Base-by-base conservation (phyloP, 2,329 filamentous ascomycete genomes). In the Alternaria viburni region DNA sequence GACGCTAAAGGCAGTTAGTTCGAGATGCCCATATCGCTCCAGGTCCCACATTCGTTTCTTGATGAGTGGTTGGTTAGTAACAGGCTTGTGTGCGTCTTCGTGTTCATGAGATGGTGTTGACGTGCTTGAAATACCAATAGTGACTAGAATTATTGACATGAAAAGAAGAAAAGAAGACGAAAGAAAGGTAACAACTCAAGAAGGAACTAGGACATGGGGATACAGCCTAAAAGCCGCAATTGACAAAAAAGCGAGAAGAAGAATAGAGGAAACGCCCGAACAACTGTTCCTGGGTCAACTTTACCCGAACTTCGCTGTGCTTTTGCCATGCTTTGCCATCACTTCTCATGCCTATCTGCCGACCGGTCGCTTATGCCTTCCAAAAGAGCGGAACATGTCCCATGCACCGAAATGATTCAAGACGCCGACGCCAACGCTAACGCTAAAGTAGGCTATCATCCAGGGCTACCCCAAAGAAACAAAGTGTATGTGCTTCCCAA, bases 351-450 rank as follows among this genome's bases (percentile, higher is more conserved):
- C 52, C 25, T 32, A 45, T 21, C 36, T 52, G 19, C 13, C 23
- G 19, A 50, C 58, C 58, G 30, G 28, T 30, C 44, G 52, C 44
- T 15, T 57, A 12, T 23, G 36, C 57, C 51, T 60, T 41, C 52
- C 44, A 57, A 32, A 50, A 30, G 36, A 44, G 47, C 25, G 41
- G 10, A 55, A 50, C 30, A 44, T 50, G 32, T 61, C 32, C 52
- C 45, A 47, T 43, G 36, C 32, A 36, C 32, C 19, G 26, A 47
- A 55, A 50, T 28, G 19, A 57, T 46, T 19, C 41, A 30, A 41
- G 43, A 67, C 54, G 51, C 63, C 63, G 59, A 59, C 65, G 61
- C 67, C 65, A 67, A 64, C 67, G 65, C 67, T 68, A 67, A 64
- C 67, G 65, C 67, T 68, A 69, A 68, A 60, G 46, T 15, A 30